These are phyloP conservation scores for Blastobotrys malaysiensis DNA, from an alignment of 1,139 yeast genomes.

Conservation along the genomic window DNA sequence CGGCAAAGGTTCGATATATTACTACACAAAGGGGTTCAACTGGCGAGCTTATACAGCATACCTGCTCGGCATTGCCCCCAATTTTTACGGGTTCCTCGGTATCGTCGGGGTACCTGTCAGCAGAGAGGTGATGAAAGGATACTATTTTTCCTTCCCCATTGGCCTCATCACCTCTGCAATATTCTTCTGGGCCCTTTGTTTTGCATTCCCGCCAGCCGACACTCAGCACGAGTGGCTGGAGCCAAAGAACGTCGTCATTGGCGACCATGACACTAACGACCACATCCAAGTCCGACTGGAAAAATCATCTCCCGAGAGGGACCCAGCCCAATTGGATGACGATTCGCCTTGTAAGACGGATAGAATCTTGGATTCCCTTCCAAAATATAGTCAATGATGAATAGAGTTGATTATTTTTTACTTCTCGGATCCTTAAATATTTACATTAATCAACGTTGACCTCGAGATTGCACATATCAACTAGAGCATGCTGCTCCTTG, in stretches of 20 bases:
- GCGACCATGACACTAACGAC: neutral
- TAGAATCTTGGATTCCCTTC: too few relatives aligned
- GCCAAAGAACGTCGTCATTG: neutral
- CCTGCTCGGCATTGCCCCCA: slow-evolving; percentile 66
- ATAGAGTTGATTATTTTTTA: neutral
- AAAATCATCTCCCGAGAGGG: too few relatives aligned
- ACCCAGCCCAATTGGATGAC: too few relatives aligned
- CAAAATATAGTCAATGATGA: too few relatives aligned
- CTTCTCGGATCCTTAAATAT: neutral
- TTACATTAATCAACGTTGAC: slow-evolving; percentile 4
- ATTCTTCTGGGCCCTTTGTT: slow-evolving; percentile 9
- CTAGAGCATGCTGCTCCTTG: slow-evolving; percentile 22
- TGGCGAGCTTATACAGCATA: slow-evolving; percentile 46
- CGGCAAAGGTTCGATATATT: slow-evolving; percentile 42
- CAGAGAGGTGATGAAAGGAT: slow-evolving; percentile 9
- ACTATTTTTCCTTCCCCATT: slow-evolving; percentile 20
- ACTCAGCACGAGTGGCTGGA: neutral
- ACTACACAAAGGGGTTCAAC: slow-evolving; percentile 54
- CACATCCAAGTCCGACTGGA: neutral
- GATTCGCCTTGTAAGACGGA: too few relatives aligned
- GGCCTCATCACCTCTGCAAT: slow-evolving; percentile 16
- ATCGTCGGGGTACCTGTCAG: slow-evolving; percentile 26
- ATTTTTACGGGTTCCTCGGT: slow-evolving; percentile 76
- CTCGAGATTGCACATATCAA: slow-evolving; percentile 23
- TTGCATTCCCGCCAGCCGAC: neutral